These are phyloP conservation scores for Kluyveromyces starmeri DNA, from an alignment of 805 yeast species.

Conservation along the genomic window DNA sequence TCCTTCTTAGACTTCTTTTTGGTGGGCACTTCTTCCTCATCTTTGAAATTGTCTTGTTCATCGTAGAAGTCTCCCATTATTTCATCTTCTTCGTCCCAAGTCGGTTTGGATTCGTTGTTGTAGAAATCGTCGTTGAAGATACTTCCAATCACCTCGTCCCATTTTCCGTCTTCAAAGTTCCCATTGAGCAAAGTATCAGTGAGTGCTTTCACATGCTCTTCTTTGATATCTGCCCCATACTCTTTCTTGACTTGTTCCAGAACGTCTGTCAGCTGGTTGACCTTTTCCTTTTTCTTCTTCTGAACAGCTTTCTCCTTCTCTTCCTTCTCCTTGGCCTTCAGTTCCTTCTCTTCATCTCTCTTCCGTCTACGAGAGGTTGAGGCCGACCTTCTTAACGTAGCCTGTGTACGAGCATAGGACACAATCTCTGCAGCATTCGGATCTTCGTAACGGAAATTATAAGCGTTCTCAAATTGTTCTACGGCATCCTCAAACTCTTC, in stretches of 20 bases:
- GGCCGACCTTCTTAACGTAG: conserved; percentile 77
- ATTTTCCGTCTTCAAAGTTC: conserved; percentile 82
- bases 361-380: conserved; percentile 69
- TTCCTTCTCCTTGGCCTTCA: conserved; percentile 40
- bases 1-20: conserved; percentile 43
- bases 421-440: conserved; percentile 85
- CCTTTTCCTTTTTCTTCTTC: conserved; percentile 65
- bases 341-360: conserved; percentile 61
- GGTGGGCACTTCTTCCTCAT: conserved; percentile 31
- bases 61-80: conserved; percentile 34
- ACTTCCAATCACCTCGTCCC: conserved; percentile 82
- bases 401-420: conserved; percentile 90
- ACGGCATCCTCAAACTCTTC: conserved; percentile 89
- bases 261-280: conserved; percentile 69
- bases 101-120: conserved; percentile 51
- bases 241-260: conserved; percentile 34
- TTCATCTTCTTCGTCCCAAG: conserved; percentile 55
- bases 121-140: conserved; percentile 82
- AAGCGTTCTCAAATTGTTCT: conserved; percentile 84
- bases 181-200: conserved; percentile 72
- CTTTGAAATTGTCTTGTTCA: conserved; percentile 18
- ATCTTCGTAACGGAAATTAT: conserved; percentile 92
- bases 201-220: conserved; percentile 51
- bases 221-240: conserved; percentile 42
- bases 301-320: conserved; percentile 53